Evolutionary conservation across 108 stramenopile species (phyloP).

Genomic region (Seminavis robusta): DNA sequence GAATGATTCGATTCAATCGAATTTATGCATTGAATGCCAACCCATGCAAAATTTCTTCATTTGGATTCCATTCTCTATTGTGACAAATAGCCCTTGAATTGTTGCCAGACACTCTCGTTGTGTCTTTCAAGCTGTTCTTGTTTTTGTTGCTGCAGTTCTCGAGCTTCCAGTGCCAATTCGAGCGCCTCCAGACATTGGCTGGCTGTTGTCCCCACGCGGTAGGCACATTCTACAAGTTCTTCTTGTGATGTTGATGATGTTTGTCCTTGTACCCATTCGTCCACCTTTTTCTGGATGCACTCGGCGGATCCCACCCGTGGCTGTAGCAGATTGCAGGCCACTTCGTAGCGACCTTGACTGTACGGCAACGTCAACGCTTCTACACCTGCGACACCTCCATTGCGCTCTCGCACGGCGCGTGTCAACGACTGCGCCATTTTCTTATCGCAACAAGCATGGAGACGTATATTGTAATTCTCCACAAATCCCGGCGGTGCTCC

Average conservation of each 20-base stretch:
- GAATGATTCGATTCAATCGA: too few species aligned
- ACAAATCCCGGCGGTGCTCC: conserved; percentile 71
- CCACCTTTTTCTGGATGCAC: conserved; percentile 24
- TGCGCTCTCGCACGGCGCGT: conserved; percentile 51
- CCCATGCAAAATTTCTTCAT: too few species aligned
- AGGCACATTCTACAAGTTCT: conserved; percentile 38
- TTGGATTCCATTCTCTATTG: too few species aligned
- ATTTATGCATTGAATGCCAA: too few species aligned
- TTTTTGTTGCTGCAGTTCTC: too few species aligned
- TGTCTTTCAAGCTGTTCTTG: too few species aligned
- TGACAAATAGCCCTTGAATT: too few species aligned
- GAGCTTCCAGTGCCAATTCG: too few species aligned
- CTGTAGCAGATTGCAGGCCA: conserved; percentile 73
- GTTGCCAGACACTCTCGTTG: too few species aligned
- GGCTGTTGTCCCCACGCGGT: conserved; percentile 64
- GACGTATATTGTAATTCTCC: conserved; percentile 81
- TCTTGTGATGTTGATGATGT: conserved; percentile 1
- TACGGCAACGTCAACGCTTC: conserved; percentile 83
- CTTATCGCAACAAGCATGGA: conserved; percentile 20
- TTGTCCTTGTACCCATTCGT: conserved; percentile 39
- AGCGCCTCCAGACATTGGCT: conserved; percentile 39
- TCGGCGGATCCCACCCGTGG: conserved; percentile 40
- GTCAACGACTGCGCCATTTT: conserved; percentile 57
- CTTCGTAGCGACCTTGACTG: conserved; percentile 53
- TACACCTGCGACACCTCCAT: conserved; percentile 66